These are phyloP conservation scores for Aspergillus coremiiformis DNA, from an alignment of 495 filamentous ascomycete species.

Conservation along the genomic window DNA sequence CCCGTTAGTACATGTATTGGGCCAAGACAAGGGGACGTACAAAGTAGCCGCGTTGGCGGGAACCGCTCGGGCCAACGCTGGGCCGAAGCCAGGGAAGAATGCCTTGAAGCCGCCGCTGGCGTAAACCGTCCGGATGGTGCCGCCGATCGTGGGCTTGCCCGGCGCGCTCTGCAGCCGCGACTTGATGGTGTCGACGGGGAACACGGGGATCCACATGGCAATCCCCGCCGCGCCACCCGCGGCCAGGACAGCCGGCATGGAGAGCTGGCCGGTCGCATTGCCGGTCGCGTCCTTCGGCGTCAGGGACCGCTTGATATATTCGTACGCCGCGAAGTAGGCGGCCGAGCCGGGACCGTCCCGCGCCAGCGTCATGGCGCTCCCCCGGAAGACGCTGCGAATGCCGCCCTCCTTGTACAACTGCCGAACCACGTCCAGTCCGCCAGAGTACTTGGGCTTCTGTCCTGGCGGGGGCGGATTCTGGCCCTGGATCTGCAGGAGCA, in stretches of 20 bases:
- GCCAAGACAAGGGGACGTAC: constrained; percentile 18
- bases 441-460: constrained; percentile 87
- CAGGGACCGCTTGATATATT: constrained; percentile 80
- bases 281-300: constrained; percentile 81
- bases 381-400: constrained; percentile 83
- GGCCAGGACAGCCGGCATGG: constrained; percentile 70
- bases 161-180: constrained; percentile 85
- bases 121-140: constrained; percentile 72
- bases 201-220: constrained; percentile 99
- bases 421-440: constrained; percentile 85
- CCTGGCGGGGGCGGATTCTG: constrained; percentile 79
- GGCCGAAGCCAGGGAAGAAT: constrained; percentile 96
- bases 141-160: constrained; percentile 74
- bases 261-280: constrained; percentile 60
- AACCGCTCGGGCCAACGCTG: constrained; percentile 84
- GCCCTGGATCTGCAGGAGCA: constrained; percentile 94
- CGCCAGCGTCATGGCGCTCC: constrained; percentile 82
- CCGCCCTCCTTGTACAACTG: constrained; percentile 93
- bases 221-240: constrained; percentile 89
- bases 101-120: constrained; percentile 75
- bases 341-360: constrained; percentile 89
- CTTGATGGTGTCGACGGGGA: constrained; percentile 97
- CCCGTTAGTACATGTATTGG: constrained; percentile 17
- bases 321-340: constrained; percentile 95
- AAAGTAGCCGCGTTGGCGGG: constrained; percentile 85